phyloP scores from a whole-genome alignment of 768 basidiomycete genomes.

The Daedaleopsis sinensis region DNA sequence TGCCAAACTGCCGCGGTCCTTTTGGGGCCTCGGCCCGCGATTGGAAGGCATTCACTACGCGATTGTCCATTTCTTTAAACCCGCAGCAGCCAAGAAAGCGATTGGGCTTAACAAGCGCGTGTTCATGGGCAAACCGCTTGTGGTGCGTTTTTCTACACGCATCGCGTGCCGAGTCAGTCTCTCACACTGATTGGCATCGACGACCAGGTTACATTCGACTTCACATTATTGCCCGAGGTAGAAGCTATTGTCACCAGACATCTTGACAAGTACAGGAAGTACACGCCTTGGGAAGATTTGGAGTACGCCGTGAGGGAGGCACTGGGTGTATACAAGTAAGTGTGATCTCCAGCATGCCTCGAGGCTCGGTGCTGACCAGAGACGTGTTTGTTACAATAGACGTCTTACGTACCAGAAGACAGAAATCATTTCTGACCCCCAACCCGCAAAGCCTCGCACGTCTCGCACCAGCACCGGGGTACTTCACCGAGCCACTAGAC shows the following conservation, averaged over 20 bases:
- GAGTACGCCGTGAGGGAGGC: slow-evolving; percentile 6
- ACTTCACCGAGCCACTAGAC: background rate
- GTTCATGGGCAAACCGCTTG: slow-evolving; percentile 42
- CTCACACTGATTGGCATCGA: too few relatives aligned
- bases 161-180: too few relatives aligned
- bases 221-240: too few relatives aligned
- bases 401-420: background rate
- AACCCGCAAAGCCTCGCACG: background rate
- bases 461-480: background rate
- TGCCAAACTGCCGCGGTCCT: slow-evolving; percentile 1
- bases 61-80: slow-evolving; percentile 46
- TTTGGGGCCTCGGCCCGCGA: background rate
- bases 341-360: background rate
- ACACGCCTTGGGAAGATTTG: background rate
- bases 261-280: background rate
- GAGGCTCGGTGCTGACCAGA: background rate
- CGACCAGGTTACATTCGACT: too few relatives aligned
- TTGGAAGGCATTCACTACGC: slow-evolving; percentile 45
- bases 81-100: slow-evolving; percentile 43
- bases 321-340: background rate
- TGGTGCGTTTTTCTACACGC: slow-evolving; percentile 34
- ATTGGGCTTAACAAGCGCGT: slow-evolving; percentile 39
- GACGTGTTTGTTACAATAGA: background rate
- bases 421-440: background rate
- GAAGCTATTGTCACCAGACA: background rate